Conservation (phyloP, 2,329 filamentous ascomycete species). For the Conoideocrella luteorostrata region DNA sequence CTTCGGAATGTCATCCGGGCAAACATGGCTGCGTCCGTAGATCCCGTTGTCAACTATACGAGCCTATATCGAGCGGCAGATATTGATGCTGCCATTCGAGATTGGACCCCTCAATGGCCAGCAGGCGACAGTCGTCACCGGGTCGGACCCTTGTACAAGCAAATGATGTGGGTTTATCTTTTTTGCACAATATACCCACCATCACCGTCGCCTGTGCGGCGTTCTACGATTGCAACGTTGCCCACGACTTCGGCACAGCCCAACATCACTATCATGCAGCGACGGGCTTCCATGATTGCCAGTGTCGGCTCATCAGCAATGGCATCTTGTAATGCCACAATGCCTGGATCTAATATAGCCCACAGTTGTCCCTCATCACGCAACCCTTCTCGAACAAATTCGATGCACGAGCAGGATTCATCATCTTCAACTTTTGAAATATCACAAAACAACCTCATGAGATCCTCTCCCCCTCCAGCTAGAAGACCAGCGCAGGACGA, state of each 20-base stretch:
- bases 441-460: conserved; percentile 12
- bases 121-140: conserved; percentile 49
- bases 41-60: conserved; percentile 67
- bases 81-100: conserved; percentile 67
- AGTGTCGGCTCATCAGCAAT: conserved; percentile 13
- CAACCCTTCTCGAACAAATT: conserved; percentile 31
- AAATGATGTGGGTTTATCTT: conserved; percentile 61
- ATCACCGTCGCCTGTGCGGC: conserved; percentile 20
- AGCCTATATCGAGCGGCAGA: conserved; percentile 66
- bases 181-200: conserved; percentile 57
- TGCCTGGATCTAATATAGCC: conserved; percentile 13
- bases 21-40: conserved; percentile 54
- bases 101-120: conserved; percentile 64
- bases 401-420: conserved; percentile 32
- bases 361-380: conserved; percentile 27
- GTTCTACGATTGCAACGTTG: conserved; percentile 23
- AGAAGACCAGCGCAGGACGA: conserved; percentile 45
- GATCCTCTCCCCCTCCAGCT: conserved; percentile 39
- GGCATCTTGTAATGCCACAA: not conserved
- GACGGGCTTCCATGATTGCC: conserved; percentile 30
- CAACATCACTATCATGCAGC: conserved; percentile 14
- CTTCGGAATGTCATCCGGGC: conserved; percentile 68
- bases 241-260: conserved; percentile 15
- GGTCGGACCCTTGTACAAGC: conserved; percentile 54
- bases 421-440: conserved; percentile 11